These are phyloP conservation scores for Draba incana DNA, from an alignment of 345 rosid species.

Conservation along the genomic window DNA sequence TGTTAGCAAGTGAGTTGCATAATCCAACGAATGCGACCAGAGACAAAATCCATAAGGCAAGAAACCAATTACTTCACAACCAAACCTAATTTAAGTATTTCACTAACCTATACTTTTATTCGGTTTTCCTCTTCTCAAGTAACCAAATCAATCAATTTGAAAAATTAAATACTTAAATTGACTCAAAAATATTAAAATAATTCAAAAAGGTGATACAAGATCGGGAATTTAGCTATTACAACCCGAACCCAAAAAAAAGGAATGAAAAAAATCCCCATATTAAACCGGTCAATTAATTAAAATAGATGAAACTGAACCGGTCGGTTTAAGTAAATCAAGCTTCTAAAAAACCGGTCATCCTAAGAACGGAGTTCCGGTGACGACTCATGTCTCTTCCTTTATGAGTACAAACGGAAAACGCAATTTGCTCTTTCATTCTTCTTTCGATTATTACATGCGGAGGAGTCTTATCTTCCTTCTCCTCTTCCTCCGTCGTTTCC, in stretches of 20 bases:
- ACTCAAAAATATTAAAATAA: background rate
- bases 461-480: slow-evolving; percentile 49
- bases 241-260: background rate
- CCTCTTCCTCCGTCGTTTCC: slow-evolving; percentile 36
- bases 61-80: slow-evolving; percentile 30
- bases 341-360: slow-evolving; percentile 89
- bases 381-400: slow-evolving; percentile 78
- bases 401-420: slow-evolving; percentile 65
- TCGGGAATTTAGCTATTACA: slow-evolving; percentile 8
- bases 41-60: slow-evolving; percentile 28
- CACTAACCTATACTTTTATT: slow-evolving; percentile 11
- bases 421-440: slow-evolving; percentile 59
- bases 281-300: slow-evolving; percentile 26
- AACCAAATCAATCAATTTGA: slow-evolving; percentile 16
- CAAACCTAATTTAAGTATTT: slow-evolving; percentile 16
- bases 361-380: slow-evolving; percentile 75
- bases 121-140: slow-evolving; percentile 18
- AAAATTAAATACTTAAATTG: background rate
- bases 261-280: background rate
- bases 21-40: slow-evolving; percentile 6
- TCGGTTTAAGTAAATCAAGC: slow-evolving; percentile 41
- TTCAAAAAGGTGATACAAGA: background rate
- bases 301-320: slow-evolving; percentile 31
- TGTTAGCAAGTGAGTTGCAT: slow-evolving; percentile 9
- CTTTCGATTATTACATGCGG: slow-evolving; percentile 66